Evolutionary conservation across 768 basidiomycete genomes (phyloP), one percentile per base, ranked within the genome.

Genomic region (Exsudoporus frostii): DNA sequence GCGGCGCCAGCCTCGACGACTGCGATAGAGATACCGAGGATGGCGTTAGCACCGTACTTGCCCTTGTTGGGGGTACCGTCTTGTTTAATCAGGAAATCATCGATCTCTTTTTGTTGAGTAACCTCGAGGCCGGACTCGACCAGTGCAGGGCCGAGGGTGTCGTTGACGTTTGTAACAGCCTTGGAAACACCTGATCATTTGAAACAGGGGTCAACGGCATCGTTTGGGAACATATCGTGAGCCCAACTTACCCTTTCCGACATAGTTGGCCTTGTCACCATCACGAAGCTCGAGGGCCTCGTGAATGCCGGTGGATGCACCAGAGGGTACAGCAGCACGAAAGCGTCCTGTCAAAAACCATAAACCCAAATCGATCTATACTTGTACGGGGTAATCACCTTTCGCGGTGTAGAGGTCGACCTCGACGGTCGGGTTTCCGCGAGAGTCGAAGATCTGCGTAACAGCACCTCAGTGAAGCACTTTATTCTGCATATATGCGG

Each of bases 201-300:
- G 55, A 51, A 27, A 52, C 29, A 39, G 30, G 45, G 38, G 41
- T 56, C 24, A 17, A 49, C 14, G 29, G 14, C 2, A 27, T 32
- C 33, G n/a, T 36, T 29, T 9, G 44, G 33, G 32, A 42, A 33
- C 20, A 8, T 42, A 27, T 15, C 32, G 20, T 45, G 27, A 32
- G 19, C 7, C 45, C 17, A 10, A 59, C 82, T 55, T 65, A 89
- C 96, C 96, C 80, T 98, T 99, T 67, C 97, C 97, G 63, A 97
- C 82, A 71, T 97, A 99, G 65, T 84, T 83, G 60, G 73, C 74
- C 76, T 97, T 97, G 79, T 93, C 95, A 58, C 88, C 88, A 74
- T 99, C 97, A 63, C 97, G 92, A 73, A 99, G 90, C 76, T 99
- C 97, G 62, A 98, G 92, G 57, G 97, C 97, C 74, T 99, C 97